Evolutionary conservation across 1,139 yeast genomes (phyloP), one percentile per base, ranked within the genome.

Genomic region (Candida gigantensis): DNA sequence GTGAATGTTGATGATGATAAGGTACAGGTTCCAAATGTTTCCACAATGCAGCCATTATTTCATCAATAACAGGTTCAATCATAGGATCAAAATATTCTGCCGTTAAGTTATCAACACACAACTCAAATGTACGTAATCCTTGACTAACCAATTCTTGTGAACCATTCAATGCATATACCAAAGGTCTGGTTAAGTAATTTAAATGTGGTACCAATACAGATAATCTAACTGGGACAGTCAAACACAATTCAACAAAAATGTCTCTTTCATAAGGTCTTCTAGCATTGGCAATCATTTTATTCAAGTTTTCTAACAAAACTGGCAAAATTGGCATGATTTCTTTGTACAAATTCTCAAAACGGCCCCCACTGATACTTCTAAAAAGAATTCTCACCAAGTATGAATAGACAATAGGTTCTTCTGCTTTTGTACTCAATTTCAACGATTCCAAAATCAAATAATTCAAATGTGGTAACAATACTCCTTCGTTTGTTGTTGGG

Each of bases 61-160:
- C 97, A 41, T 86, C 94, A 44, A 90, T 80, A 1, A 89, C 97
- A 0, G 98, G 97, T 52, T 89, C 97, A 43, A 94, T 81, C 56
- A 92, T 88, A 2, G 98, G 98, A 52, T 94, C 98, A 57, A 94
- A 89, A 58, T 89, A 94, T 52, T 90, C 96, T 0, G 97, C 95
- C 0, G 97, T 92, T 41, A 94, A 66, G 51, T 94, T 94, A 53
- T 94, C 99, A 18, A 94, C 96, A 54, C 98, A 92, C n/a, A 92
- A 72, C 53, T 94, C 99, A 41, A 94, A 74, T 0, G 97, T 92
- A 46, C 97, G 74, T 46, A 94, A 68, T 29, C 98, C 98, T 62
- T 92, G 98, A 40, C 92, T 82, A 1, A 90, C 95, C 35, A 92
- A 74, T 46, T 94, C 99, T 43, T 84, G 96, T 1, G 90, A 74